Conservation (phyloP, 78 protist species). For the Tieghemostelium lacteum region DNA sequence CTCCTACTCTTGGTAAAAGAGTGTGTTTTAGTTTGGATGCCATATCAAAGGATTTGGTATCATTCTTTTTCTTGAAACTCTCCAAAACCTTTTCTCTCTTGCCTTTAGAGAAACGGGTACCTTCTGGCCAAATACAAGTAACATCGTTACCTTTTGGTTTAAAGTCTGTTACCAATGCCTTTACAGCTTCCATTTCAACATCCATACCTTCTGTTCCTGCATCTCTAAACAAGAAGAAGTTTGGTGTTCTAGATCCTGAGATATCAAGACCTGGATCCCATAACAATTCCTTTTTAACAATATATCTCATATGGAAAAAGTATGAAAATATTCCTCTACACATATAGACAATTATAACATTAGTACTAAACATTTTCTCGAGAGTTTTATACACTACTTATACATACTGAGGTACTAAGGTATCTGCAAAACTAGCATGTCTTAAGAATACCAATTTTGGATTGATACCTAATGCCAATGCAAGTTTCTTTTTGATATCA, state of each 20-base stretch:
- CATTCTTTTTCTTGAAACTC: slow-evolving; percentile 39
- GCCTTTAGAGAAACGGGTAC: slow-evolving; percentile 69
- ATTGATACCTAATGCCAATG: slow-evolving; percentile 29
- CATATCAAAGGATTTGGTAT: slow-evolving; percentile 2
- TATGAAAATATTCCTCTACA: slow-evolving; percentile 62
- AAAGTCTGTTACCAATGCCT: slow-evolving; percentile 39
- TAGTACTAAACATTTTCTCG: neutral
- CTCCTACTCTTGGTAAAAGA: slow-evolving; percentile 73
- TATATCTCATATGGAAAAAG: slow-evolving; percentile 64
- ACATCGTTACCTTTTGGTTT: slow-evolving; percentile 65
- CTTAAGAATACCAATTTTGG: slow-evolving; percentile 64
- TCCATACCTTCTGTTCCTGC: slow-evolving; percentile 80
- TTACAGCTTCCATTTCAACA: slow-evolving; percentile 71
- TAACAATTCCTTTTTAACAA: slow-evolving; percentile 73
- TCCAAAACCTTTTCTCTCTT: slow-evolving; percentile 78
- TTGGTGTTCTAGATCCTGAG: slow-evolving; percentile 77
- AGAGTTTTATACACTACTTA: neutral
- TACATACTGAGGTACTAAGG: slow-evolving; percentile 74
- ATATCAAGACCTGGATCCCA: slow-evolving; percentile 80
- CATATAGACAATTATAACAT: neutral
- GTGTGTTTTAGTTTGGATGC: slow-evolving; percentile 71
- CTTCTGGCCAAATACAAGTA: slow-evolving; percentile 80
- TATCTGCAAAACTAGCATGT: slow-evolving; percentile 76
- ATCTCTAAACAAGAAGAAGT: slow-evolving; percentile 75
- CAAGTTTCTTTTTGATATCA: slow-evolving; percentile 13